Evolutionary conservation across 305 asterid genomes (phyloP), one percentile per base, ranked within the genome.

Genomic region (Fraxinus xanthoxyloides): DNA sequence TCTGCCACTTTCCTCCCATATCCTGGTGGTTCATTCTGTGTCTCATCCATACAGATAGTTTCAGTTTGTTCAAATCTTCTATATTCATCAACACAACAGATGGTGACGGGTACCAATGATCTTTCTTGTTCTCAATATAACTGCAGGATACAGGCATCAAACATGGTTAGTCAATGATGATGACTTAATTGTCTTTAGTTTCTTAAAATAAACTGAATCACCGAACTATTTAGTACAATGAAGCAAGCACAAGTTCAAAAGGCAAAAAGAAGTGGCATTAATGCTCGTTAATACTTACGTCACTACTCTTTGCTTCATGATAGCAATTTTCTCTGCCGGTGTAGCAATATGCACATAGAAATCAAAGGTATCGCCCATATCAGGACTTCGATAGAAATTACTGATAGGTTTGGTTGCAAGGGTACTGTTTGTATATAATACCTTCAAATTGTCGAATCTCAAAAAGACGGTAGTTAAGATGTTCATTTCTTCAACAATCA

Each of bases 401-500:
- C 91, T 84, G 23, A 92, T 91, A 12, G 95, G 89, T 85, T 80
- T 87, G 5, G 93, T 92, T 56, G 95, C 90, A 40, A 93, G 98
- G 38, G 95, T 93, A 8, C 87, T 91, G 23, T 93, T 93, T 28
- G 97, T 97, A 73, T 80, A 91, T 13, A 86, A 51, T 36, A 92
- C 85, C 97, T 93, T 93, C 83, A 85, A 88, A 75, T 93, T 89
- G 90, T 93, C 98, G 4, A 9, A 87, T 78, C 94, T 89, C 85
- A 93, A 65, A 77, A 93, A 93, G 8, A 93, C 86, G 0, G 98
- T 93, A 7, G 93, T 91, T 85, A 92, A 81, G 86, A 93, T 93
- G 84, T 93, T 93, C 98, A 93, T 93, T 85, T 93, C 97, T 84
- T 93, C 97, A 19, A 93, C 97, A 67, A 93, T 21, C 92, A 93